phyloP scores from a whole-genome alignment of 768 basidiomycete genomes.

The Sarcodon sp. region DNA sequence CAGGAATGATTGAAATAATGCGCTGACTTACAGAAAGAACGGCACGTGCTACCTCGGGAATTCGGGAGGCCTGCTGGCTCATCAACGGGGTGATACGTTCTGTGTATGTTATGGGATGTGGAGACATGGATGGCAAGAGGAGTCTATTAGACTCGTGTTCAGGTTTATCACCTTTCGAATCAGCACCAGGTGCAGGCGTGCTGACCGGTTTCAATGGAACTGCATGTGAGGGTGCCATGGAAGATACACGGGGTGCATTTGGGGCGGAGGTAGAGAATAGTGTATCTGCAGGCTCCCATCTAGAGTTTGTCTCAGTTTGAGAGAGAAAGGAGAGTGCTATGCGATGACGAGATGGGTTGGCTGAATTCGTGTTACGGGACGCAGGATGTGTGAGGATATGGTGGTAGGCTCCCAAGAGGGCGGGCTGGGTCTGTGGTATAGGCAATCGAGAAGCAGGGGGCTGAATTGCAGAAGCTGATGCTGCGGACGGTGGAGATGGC shows the following conservation, averaged over 20 bases:
- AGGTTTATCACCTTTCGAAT: constrained; percentile 33
- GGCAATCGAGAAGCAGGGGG: constrained; percentile 19
- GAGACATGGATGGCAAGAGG: constrained; percentile 19
- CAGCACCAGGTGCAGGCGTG: not conserved
- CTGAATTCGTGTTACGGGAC: constrained; percentile 27
- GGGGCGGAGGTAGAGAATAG: constrained; percentile 47
- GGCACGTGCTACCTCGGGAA: constrained; percentile 54
- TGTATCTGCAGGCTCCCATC: constrained; percentile 56
- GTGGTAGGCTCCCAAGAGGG: constrained; percentile 60
- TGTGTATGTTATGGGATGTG: constrained; percentile 26
- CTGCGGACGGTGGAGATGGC: constrained; percentile 18
- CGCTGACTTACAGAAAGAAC: constrained; percentile 41
- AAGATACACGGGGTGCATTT: constrained; percentile 45
- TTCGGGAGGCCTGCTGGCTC: constrained; percentile 47
- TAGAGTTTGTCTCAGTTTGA: constrained; percentile 39
- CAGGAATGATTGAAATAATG: not conserved
- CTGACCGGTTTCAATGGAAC: constrained; percentile 18
- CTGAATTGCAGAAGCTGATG: constrained; percentile 2
- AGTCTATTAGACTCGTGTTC: constrained; percentile 35
- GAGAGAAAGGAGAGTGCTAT: constrained; percentile 62
- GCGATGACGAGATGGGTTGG: constrained; percentile 56
- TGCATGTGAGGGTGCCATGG: constrained; percentile 58
- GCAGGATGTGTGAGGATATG: constrained; percentile 67
- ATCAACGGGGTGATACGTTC: constrained; percentile 51
- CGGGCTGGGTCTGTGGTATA: constrained; percentile 46